Percentiles rank a stretch among this genome's conserved stretches.
Evolutionary conservation across 1,284 basidiomycete genomes (phyloP).

Genomic region (Microbotryum intermedium): DNA sequence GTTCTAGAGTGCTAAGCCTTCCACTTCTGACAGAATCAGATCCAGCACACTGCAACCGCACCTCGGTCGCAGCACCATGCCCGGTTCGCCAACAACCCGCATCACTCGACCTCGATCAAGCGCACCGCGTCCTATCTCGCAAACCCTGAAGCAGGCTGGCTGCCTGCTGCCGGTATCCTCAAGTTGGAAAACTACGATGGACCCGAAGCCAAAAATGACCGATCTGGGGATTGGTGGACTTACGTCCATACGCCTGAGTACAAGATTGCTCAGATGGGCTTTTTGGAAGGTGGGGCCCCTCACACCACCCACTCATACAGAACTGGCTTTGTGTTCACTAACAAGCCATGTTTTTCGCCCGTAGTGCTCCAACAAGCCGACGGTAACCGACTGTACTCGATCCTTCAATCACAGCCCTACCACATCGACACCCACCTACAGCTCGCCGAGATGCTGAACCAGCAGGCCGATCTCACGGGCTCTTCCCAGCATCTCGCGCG

Average conservation of each 20-base stretch:
- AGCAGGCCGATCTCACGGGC: conserved; percentile 41
- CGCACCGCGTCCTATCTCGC: conserved; percentile 35
- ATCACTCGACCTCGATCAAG: conserved; percentile 30
- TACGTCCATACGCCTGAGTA: conserved; percentile 77
- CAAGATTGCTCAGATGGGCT: conserved; percentile 65
- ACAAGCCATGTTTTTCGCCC: not conserved
- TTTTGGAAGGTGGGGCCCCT: conserved; percentile 48
- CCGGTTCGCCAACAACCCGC: conserved; percentile 33
- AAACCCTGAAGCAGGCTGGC: conserved; percentile 40
- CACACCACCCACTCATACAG: not conserved
- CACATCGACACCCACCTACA: conserved; percentile 86
- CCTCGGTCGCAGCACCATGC: conserved; percentile 31
- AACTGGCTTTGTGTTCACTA: not conserved
- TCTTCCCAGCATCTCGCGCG: conserved; percentile 78
- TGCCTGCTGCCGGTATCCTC: conserved; percentile 40
- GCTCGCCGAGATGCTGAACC: conserved; percentile 48
- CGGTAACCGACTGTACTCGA: conserved; percentile 44
- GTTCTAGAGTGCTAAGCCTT: not conserved
- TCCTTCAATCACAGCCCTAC: conserved; percentile 52
- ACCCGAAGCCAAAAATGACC: conserved; percentile 7
- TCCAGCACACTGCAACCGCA: conserved; percentile 10
- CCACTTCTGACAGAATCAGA: not conserved
- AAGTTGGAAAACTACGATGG: conserved; percentile 49
- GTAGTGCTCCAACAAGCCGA: conserved; percentile 34
- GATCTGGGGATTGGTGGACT: conserved; percentile 68